A percentile compares a stretch with the other conserved stretches of the same genome.
These are phyloP conservation scores for Aspergillaceae sp. DNA, from an alignment of 2,329 filamentous ascomycete genomes.

Conservation along the genomic window DNA sequence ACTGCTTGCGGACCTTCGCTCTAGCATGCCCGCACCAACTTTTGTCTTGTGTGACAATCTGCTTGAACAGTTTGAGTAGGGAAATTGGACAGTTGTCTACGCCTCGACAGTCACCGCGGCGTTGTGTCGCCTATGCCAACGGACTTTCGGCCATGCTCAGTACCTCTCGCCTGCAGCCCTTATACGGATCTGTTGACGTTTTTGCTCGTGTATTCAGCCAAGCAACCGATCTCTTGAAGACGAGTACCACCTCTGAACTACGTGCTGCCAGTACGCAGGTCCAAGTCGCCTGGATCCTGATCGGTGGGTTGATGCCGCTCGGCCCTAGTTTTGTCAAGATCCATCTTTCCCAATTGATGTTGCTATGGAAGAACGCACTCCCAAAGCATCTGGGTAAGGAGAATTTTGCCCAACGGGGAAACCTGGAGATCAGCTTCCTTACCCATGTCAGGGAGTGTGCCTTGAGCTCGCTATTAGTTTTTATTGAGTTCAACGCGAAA, in stretches of 20 bases:
- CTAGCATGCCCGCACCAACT: conserved; percentile 88
- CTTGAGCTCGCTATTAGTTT: conserved; percentile 80
- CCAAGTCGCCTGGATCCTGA: conserved; percentile 94
- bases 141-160: conserved; percentile 85
- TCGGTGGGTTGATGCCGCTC: conserved; percentile 91
- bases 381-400: conserved; percentile 92
- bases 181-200: conserved; percentile 92
- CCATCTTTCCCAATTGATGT: conserved; percentile 82
- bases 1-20: conserved; percentile 78
- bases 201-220: conserved; percentile 86
- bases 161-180: conserved; percentile 74
- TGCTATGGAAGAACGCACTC: conserved; percentile 95
- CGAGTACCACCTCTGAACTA: conserved; percentile 81
- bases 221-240: conserved; percentile 85
- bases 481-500: conserved; percentile 86
- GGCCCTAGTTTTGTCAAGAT: conserved; percentile 99
- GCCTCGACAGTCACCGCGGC: conserved; percentile 67
- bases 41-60: conserved; percentile 82
- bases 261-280: conserved; percentile 89
- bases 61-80: conserved; percentile 87
- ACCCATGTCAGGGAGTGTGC: conserved; percentile 93
- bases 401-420: conserved; percentile 71
- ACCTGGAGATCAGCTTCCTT: conserved; percentile 84
- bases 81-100: conserved; percentile 71
- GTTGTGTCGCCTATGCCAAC: conserved; percentile 85